Conservation (phyloP, 2,329 filamentous ascomycete genomes). For the Fusarium pseudograminearum region DNA sequence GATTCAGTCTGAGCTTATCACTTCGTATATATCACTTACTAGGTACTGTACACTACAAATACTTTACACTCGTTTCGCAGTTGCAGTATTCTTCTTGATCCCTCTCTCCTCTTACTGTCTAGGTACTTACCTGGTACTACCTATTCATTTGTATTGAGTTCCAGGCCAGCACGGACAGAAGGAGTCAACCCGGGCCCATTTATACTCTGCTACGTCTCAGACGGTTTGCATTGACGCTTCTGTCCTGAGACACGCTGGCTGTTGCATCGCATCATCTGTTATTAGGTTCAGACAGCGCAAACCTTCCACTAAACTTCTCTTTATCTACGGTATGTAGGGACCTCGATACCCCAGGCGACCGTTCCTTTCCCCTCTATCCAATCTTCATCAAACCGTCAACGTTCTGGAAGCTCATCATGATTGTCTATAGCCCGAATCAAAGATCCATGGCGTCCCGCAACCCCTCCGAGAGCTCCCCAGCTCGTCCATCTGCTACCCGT, state of each 20-base stretch:
- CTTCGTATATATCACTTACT: constrained; percentile 24
- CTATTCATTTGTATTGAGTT: neutral
- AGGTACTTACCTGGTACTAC: neutral
- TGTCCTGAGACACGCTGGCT: constrained; percentile 44
- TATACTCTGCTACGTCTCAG: constrained; percentile 19
- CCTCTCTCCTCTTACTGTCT: neutral
- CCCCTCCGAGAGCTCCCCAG: constrained; percentile 46
- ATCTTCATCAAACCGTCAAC: constrained; percentile 3
- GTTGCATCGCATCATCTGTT: constrained; percentile 42
- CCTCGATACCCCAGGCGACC: constrained; percentile 10
- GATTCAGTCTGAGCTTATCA: constrained; percentile 34
- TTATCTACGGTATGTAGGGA: constrained; percentile 44
- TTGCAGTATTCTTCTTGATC: neutral
- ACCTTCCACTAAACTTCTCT: constrained; percentile 27
- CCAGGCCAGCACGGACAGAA: constrained; percentile 6
- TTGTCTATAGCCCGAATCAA: constrained; percentile 44
- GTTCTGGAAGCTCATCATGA: constrained; percentile 45
- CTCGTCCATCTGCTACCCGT: constrained; percentile 50
- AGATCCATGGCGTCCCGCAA: constrained; percentile 53
- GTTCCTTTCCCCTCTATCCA: neutral
- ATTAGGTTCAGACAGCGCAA: constrained; percentile 9
- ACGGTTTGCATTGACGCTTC: constrained; percentile 21
- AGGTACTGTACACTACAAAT: constrained; percentile 7
- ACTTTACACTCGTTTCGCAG: constrained; percentile 22
- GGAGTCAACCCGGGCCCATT: constrained; percentile 1